phyloP scores from a whole-genome alignment of 2,329 filamentous ascomycete species.

The Arthrobotrys pseudoclavata region DNA sequence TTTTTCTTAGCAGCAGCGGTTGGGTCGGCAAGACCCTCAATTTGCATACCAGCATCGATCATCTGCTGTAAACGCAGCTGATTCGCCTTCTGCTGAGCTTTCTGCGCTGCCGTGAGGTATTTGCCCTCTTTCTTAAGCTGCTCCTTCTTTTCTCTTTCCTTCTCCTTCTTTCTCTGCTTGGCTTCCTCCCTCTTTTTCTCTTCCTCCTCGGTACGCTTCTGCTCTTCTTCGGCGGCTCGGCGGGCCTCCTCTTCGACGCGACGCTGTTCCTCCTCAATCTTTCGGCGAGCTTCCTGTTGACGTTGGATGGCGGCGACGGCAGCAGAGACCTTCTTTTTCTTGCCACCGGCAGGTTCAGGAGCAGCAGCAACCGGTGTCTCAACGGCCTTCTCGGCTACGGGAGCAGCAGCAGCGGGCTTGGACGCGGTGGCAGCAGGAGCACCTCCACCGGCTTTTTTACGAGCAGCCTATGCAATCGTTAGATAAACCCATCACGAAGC shows the following conservation, averaged over 20 bases:
- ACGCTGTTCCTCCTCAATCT: conserved; percentile 75
- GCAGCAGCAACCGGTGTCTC: conserved; percentile 65
- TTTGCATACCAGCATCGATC: conserved; percentile 81
- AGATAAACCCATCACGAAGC: conserved; percentile 12
- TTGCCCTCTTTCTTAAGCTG: conserved; percentile 90
- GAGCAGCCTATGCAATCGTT: conserved; percentile 74
- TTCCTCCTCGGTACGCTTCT: conserved; percentile 67
- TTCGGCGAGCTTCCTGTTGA: conserved; percentile 83
- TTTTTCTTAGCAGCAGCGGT: conserved; percentile 78
- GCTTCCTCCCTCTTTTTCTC: conserved; percentile 78
- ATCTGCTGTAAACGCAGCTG: conserved; percentile 87
- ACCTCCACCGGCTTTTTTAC: conserved; percentile 78
- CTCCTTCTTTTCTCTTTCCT: conserved; percentile 86
- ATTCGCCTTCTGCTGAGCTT: conserved; percentile 82
- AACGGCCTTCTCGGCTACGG: conserved; percentile 52
- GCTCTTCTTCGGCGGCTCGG: conserved; percentile 71
- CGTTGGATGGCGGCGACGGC: conserved; percentile 81
- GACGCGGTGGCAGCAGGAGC: conserved; percentile 60
- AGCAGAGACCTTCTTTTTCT: conserved; percentile 90
- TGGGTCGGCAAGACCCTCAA: conserved; percentile 71
- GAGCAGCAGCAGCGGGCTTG: conserved; percentile 58
- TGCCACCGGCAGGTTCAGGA: conserved; percentile 71
- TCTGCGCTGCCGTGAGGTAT: conserved; percentile 87
- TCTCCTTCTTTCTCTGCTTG: conserved; percentile 83
- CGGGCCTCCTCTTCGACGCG: conserved; percentile 77